Evolutionary conservation across 129 eudicot genomes (phyloP), one percentile per base, ranked within the genome.

Genomic region (Helichrysum umbraculigerum): DNA sequence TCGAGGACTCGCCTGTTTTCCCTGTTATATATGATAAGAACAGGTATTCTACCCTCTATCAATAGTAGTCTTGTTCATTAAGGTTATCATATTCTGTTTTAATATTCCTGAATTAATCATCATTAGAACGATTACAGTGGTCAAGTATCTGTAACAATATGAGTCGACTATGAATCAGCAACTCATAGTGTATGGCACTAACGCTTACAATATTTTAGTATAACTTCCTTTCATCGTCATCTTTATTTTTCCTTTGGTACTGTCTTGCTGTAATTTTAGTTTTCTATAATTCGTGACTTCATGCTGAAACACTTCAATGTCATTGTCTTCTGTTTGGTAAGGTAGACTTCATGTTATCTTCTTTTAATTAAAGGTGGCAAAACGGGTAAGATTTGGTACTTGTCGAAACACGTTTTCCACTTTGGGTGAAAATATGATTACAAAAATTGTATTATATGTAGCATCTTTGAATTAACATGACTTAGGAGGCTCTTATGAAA

Each of bases 1-100:
- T 94, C 60, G 97, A 89, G 81, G 77, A 80, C 20, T 94, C 98
- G 21, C 96, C 93, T 67, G 96, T 94, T 39, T 94, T 76, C 71
- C 98, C 98, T 51, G 96, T 94, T 66, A 88, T 94, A 72, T 88
- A 89, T 82, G 97, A 94, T 66, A 65, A 71, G 34, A 88, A 87
- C 66, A 89, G 98, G 98, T 94, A n/a, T n/a, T n/a, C n/a, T n/a
- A 35, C 52, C 52, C 15, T 44, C 3, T 2, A 2, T 42, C 51
- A 42, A 10, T 11, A 42, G 51, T 42, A 2, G 3, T 11, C 51
- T 42, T 42, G 3, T 0, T 42, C 51, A 42, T 42, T 42, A 10
- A 9, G 51, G 42, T 37, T 37, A 37, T 37, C 3, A 42, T 42
- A 42, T 42, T 42, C 0, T 42, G 15, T 42, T 42, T 42, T 42